Base-by-base conservation (phyloP, 2,329 filamentous ascomycete species). In the Trichoderma cornu-damae region DNA sequence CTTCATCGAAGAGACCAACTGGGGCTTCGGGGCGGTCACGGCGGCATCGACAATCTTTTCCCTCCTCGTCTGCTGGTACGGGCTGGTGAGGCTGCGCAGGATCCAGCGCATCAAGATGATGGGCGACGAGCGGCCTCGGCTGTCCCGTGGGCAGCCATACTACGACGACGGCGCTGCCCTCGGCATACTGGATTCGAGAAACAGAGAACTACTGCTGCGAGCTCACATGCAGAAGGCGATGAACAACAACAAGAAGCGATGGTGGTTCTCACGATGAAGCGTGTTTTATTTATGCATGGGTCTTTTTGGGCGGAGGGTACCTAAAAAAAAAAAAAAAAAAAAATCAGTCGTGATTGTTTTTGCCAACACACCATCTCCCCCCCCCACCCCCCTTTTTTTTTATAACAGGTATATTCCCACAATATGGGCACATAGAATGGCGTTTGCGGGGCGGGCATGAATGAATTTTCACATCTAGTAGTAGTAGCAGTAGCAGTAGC, bases 1-100 rank as follows among this genome's bases (percentile, higher is more conserved):
- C 74, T 97, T 96, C 72, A 90, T 97, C 66, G 94, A 99, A 76
- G 93, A 97, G 70, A 92, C 89, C 1, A 83, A 90, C 72, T 82
- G 90, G 72, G 94, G 93, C 9, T 97, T 99, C 70, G 80, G 80
- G 46, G 83, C 83, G 54, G 86, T 99, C 60, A 90, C 87, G 2
- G 78, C 76, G 16, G 77, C 82, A 60, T 95, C 89, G 58, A 80
- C 87, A 57, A 66, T 86, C 57, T 85, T 92, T 70, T 90, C 89
- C 12, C 80, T 86, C 55, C 65, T 92, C 7, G 89, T 96, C 51
- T 93, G 89, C 75, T 81, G 83, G 66, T 96, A 93, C 72, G 92
- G 94, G 4, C 79, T 97, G 47, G 79, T 81, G 52, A 95, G 90
- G 72, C 80, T 99, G 61, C 85, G 89, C 62, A 88, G 88, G 69